These are phyloP conservation scores for Xylaria scruposa DNA, from an alignment of 495 filamentous ascomycete genomes.

Conservation along the genomic window DNA sequence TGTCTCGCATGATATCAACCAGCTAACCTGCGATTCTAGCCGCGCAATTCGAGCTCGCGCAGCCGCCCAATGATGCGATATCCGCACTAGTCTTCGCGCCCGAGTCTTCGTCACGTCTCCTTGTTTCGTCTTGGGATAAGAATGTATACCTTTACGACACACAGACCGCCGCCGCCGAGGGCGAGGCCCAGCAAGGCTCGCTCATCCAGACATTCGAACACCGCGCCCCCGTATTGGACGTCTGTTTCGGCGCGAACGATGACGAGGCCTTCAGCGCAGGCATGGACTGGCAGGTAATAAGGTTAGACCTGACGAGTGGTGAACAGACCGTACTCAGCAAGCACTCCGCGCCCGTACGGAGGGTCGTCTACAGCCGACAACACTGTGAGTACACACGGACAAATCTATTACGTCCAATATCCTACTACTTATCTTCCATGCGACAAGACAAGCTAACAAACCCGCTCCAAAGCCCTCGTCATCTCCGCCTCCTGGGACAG, in stretches of 20 bases:
- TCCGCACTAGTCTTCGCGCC: constrained; percentile 86
- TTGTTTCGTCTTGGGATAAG: constrained; percentile 95
- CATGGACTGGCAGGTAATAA: constrained; percentile 83
- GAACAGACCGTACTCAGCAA: constrained; percentile 77
- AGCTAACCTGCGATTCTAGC: constrained; percentile 43
- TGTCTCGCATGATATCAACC: background rate
- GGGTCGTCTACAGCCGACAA: constrained; percentile 78
- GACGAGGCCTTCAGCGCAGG: constrained; percentile 83
- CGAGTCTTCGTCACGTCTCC: constrained; percentile 67
- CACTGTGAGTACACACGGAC: constrained; percentile 59
- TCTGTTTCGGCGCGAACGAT: constrained; percentile 86
- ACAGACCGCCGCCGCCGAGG: constrained; percentile 58
- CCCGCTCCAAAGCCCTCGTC: constrained; percentile 58
- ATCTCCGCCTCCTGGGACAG: constrained; percentile 93
- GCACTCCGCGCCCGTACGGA: constrained; percentile 79
- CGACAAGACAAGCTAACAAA: constrained; percentile 25
- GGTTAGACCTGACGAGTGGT: constrained; percentile 75
- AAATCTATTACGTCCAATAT: background rate
- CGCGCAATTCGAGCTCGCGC: constrained; percentile 72
- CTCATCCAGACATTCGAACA: constrained; percentile 78
- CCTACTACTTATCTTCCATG: background rate
- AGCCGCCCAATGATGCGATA: constrained; percentile 86
- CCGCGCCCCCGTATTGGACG: constrained; percentile 85
- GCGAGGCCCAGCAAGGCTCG: constrained; percentile 60
- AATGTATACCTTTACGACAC: constrained; percentile 89